phyloP scores from a whole-genome alignment of 2,329 filamentous ascomycete genomes.

The Colletotrichum australisinense region DNA sequence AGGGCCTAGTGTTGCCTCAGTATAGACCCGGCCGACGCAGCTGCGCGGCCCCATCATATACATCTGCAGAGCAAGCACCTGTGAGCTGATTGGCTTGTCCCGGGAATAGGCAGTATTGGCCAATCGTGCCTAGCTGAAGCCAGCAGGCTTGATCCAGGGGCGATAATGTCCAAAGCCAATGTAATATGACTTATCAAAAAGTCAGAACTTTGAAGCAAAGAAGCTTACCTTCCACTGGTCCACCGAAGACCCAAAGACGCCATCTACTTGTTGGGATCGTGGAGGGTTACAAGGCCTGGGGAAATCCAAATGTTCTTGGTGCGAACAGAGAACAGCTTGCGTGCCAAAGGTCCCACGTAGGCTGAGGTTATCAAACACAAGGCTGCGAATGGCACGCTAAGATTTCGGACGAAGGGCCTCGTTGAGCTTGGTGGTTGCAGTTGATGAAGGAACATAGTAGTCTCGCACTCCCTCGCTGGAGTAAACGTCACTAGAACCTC shows the following conservation, averaged over 20 bases:
- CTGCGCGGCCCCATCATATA: too few species aligned
- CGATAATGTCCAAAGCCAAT: neutral
- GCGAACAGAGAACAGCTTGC: neutral
- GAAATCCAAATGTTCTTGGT: neutral
- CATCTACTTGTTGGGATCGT: neutral
- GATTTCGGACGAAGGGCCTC: conserved; percentile 9
- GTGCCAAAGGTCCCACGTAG: neutral
- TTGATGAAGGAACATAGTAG: neutral
- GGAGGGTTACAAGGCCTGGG: neutral
- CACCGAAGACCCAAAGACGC: neutral
- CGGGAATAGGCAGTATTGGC: neutral
- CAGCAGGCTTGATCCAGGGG: neutral
- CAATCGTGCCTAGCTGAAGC: neutral
- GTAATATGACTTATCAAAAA: neutral
- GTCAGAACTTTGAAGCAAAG: neutral
- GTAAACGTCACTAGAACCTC: neutral
- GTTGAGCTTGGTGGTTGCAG: neutral
- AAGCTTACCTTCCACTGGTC: neutral
- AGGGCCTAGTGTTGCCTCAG: neutral
- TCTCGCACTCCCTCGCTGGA: neutral
- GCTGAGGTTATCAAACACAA: conserved; percentile 11
- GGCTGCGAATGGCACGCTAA: conserved; percentile 5
- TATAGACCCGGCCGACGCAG: too few species aligned
- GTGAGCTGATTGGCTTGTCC: neutral
- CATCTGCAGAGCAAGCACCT: too few species aligned